phyloP scores from a whole-genome alignment of 2,329 filamentous ascomycete genomes.

The Endothia cerciana region DNA sequence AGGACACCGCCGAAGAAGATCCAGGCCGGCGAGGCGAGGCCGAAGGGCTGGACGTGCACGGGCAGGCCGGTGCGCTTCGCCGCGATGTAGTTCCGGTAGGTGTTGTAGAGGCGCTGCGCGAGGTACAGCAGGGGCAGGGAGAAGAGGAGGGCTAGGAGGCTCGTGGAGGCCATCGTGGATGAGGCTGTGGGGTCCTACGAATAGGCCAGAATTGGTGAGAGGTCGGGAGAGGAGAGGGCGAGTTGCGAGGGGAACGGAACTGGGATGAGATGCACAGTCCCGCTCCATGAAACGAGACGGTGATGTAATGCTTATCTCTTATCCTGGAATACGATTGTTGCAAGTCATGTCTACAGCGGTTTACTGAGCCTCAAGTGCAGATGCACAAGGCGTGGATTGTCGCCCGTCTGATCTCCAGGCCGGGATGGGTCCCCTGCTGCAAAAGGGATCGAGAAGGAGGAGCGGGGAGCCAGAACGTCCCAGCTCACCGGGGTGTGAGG shows the following conservation, averaged over 20 bases:
- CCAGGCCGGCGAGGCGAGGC: conserved; percentile 15
- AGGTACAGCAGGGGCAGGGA: conserved; percentile 5
- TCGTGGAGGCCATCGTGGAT: conserved; percentile 2
- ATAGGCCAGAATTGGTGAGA: too few species aligned
- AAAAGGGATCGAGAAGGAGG: too few species aligned
- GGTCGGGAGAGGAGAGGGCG: background rate
- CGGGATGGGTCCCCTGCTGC: too few species aligned
- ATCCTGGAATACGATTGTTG: background rate
- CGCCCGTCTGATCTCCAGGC: too few species aligned
- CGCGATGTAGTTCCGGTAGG: conserved; percentile 27
- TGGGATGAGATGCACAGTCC: background rate
- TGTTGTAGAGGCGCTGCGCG: background rate
- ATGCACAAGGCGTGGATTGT: too few species aligned
- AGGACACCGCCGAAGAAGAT: background rate
- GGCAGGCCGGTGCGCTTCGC: conserved; percentile 38
- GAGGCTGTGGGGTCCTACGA: too few species aligned
- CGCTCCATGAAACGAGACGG: too few species aligned
- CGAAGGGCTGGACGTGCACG: conserved; percentile 39
- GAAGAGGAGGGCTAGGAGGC: conserved; percentile 1
- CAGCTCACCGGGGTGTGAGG: too few species aligned
- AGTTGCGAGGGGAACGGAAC: background rate
- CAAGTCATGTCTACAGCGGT: background rate
- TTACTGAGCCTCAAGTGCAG: too few species aligned
- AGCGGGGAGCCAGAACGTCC: too few species aligned
- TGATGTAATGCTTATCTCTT: background rate